Evolutionary conservation across 176 grass and related monocot genomes (phyloP), one percentile per base, ranked within the genome.

Genomic region (Triticum timopheevii): DNA sequence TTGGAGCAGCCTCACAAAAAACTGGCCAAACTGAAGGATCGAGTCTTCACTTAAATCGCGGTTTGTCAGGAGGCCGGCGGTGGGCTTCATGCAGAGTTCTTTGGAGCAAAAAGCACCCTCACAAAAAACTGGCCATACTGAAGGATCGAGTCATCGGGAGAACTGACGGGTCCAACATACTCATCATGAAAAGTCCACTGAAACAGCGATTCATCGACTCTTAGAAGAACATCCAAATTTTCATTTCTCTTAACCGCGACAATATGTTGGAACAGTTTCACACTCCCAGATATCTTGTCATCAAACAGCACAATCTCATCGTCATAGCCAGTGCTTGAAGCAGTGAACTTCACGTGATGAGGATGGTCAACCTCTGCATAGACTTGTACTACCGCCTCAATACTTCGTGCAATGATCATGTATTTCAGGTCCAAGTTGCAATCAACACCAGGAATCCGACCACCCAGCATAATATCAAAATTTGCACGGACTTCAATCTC

Each of bases 351-450:
- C 58, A 61, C 5, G 17, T 54, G 50, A 54, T 2, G 5, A 19
- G 50, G 50, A 54, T 54, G 50, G 15, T 54, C 50, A 54, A 19
- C 50, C 50, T 54, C 4, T 54, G 50, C 50, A 54, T 54, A 13
- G 68, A 73, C 52, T 15, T 83, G 81, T 62, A 83, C 61, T 35
- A 69, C 8, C 42, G 81, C 68, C 15, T 83, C 81, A 30, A 83
- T 4, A 62, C 81, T 20, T 34, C 10, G 1, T 39, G 30, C 6
- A 17, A 73, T 13, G 52, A 62, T 27, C 34, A 73, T 61, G 3
- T 44, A 83, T 5, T 11, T 13, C 69, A 62, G 22, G 38, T 83
- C 81, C 81, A 83, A 39, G 23, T 61, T 30, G 52, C 52, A 62
- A 83, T 73, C 8, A 10, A 28, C 69, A 62, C 52, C 59, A 16